Percentiles rank a stretch among this genome's conserved stretches.
Evolutionary conservation across 306 rosid species (phyloP).

Genomic region (Castanea sativa): DNA sequence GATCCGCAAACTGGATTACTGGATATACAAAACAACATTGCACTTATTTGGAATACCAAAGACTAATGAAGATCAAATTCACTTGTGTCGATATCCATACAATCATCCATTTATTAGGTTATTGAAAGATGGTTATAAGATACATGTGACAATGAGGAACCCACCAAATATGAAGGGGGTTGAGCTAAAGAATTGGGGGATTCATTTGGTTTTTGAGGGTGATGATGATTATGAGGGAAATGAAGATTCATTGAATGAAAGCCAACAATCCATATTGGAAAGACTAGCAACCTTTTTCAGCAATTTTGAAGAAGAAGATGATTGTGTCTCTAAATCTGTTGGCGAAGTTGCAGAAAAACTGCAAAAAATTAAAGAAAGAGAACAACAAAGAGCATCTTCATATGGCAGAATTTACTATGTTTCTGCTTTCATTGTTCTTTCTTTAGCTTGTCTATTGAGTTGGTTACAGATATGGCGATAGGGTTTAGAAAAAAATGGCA

Average conservation of each 20-base stretch:
- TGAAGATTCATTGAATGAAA: constrained; percentile 32
- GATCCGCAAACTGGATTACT: constrained; percentile 36
- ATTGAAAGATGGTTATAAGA: constrained; percentile 38
- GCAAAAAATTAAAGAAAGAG: neutral
- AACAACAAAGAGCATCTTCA: too few relatives aligned
- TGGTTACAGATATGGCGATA: too few relatives aligned
- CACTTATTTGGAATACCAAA: constrained; percentile 43
- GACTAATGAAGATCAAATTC: constrained; percentile 46
- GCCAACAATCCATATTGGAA: constrained; percentile 50
- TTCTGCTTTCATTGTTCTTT: too few relatives aligned
- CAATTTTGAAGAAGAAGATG: constrained; percentile 15
- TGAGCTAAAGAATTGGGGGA: constrained; percentile 48
- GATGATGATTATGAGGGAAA: constrained; percentile 65
- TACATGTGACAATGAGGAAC: constrained; percentile 25
- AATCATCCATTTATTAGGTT: constrained; percentile 22
- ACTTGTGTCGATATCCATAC: constrained; percentile 40
- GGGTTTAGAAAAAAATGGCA: too few relatives aligned
- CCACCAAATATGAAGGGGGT: constrained; percentile 37
- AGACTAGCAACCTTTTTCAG: constrained; percentile 42
- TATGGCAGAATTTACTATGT: too few relatives aligned
- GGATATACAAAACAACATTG: constrained; percentile 18
- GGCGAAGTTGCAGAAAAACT: neutral
- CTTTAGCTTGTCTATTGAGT: too few relatives aligned
- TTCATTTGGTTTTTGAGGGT: constrained; percentile 46
- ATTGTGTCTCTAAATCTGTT: neutral